These are phyloP conservation scores for Astragalus glycyphyllos DNA, from an alignment of 306 rosid genomes.

Conservation along the genomic window DNA sequence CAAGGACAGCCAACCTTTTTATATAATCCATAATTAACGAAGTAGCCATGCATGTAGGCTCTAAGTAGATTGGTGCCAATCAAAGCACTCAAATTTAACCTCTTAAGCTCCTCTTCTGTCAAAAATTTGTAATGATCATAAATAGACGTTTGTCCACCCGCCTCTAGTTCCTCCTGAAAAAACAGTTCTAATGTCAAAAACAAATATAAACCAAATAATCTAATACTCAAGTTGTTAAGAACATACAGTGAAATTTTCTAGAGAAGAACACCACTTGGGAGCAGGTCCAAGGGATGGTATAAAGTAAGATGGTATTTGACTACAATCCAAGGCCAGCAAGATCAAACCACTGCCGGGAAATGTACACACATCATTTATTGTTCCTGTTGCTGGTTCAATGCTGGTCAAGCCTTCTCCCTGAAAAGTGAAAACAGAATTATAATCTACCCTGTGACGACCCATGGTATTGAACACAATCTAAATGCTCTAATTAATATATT, in stretches of 20 bases:
- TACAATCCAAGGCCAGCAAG: slow-evolving; percentile 80
- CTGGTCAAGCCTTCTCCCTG: slow-evolving; percentile 97
- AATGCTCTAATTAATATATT: slow-evolving; percentile 2
- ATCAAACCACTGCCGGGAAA: slow-evolving; percentile 88
- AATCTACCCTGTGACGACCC: slow-evolving; percentile 27
- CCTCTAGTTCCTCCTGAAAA: slow-evolving; percentile 91
- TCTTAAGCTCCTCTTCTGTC: slow-evolving; percentile 90
- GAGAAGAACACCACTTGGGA: slow-evolving; percentile 92
- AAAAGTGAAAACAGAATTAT: slow-evolving; percentile 12
- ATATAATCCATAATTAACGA: slow-evolving; percentile 67
- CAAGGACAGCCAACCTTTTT: slow-evolving; percentile 62
- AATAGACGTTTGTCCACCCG: slow-evolving; percentile 66
- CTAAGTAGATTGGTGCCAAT: slow-evolving; percentile 80
- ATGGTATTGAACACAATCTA: slow-evolving; percentile 9
- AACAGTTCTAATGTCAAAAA: slow-evolving; percentile 37
- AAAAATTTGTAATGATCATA: slow-evolving; percentile 79
- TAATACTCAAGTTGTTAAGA: slow-evolving; percentile 36
- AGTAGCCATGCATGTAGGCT: slow-evolving; percentile 94
- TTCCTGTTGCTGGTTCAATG: slow-evolving; percentile 84
- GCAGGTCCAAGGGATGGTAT: slow-evolving; percentile 96
- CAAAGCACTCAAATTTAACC: slow-evolving; percentile 72
- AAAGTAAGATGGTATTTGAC: slow-evolving; percentile 91
- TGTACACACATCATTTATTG: slow-evolving; percentile 83
- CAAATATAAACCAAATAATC: slow-evolving; percentile 26
- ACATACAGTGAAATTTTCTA: slow-evolving; percentile 87